Evolutionary conservation across 2,329 filamentous ascomycete species (phyloP).

Genomic region (Orbilia oligospora): DNA sequence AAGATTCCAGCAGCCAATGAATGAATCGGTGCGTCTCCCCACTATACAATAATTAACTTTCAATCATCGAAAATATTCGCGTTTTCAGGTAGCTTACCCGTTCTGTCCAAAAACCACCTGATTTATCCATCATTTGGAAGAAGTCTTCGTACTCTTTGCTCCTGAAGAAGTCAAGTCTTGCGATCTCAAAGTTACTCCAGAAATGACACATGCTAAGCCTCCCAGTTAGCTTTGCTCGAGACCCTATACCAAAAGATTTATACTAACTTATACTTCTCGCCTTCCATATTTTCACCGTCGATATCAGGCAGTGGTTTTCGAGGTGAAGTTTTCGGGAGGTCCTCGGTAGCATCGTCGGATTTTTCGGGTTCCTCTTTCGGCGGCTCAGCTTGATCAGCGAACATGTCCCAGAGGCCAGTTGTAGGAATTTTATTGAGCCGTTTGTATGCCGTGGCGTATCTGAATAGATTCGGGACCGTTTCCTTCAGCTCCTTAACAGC

Average conservation of each 20-base stretch:
- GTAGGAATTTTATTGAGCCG: constrained; percentile 90
- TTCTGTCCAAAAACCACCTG: constrained; percentile 99
- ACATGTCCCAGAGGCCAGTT: constrained; percentile 98
- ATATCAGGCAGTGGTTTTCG: constrained; percentile 79
- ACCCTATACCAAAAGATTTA: neutral
- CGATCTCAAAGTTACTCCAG: constrained; percentile 99
- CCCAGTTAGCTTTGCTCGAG: constrained; percentile 23
- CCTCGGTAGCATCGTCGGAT: constrained; percentile 78
- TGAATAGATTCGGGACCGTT: constrained; percentile 98
- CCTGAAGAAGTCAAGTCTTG: constrained; percentile 92
- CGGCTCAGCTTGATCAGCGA: constrained; percentile 81
- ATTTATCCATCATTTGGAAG: constrained; percentile 98
- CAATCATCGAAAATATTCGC: neutral
- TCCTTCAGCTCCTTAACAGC: constrained; percentile 98
- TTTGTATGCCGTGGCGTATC: constrained; percentile 98
- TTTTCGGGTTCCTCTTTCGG: constrained; percentile 71
- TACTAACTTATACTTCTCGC: constrained; percentile 85
- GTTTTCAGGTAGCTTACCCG: constrained; percentile 74
- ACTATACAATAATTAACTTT: constrained; percentile 72
- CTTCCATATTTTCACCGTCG: constrained; percentile 94
- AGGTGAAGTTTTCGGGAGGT: constrained; percentile 83
- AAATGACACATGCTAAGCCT: constrained; percentile 88
- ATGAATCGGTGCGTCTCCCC: constrained; percentile 98
- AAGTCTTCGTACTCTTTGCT: constrained; percentile 98
- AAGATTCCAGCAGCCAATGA: constrained; percentile 94